Conservation (phyloP, 352 stramenopile genomes). For the Globisporangium recalcitrans region DNA sequence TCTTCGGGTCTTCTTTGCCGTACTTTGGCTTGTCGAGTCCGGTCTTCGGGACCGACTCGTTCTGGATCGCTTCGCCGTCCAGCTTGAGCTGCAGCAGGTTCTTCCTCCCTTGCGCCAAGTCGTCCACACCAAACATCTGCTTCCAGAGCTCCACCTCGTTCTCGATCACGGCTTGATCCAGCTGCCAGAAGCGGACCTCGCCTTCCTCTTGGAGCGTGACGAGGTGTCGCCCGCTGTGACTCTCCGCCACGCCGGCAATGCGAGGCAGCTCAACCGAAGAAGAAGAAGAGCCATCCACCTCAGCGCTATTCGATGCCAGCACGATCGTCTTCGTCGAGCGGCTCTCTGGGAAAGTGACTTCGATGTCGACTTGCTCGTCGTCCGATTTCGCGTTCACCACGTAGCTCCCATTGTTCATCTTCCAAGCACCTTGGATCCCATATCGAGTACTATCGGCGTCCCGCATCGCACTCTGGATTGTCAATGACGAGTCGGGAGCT, state of each 20-base stretch:
- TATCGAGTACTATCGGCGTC: slow-evolving; percentile 8
- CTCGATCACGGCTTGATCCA: slow-evolving; percentile 42
- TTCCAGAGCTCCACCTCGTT: slow-evolving; percentile 51
- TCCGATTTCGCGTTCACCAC: slow-evolving; percentile 25
- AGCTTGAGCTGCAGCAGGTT: slow-evolving; percentile 43
- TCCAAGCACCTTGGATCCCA: slow-evolving; percentile 29
- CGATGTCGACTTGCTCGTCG: slow-evolving; percentile 31
- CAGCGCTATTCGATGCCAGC: slow-evolving; percentile 14
- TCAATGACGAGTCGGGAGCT: background rate
- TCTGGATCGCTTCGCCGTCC: slow-evolving; percentile 29
- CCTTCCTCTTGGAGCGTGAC: slow-evolving; percentile 57
- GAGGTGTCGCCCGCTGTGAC: slow-evolving; percentile 34
- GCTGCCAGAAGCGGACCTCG: slow-evolving; percentile 53
- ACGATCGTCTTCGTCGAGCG: slow-evolving; percentile 41
- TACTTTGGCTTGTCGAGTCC: slow-evolving; percentile 84
- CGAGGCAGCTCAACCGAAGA: slow-evolving; percentile 17
- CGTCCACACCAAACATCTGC: slow-evolving; percentile 51
- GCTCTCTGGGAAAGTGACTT: slow-evolving; percentile 27
- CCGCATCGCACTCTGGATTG: slow-evolving; percentile 23
- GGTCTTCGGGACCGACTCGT: slow-evolving; percentile 58
- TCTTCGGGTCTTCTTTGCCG: slow-evolving; percentile 92
- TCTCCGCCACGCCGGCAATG: slow-evolving; percentile 31
- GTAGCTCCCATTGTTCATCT: slow-evolving; percentile 11
- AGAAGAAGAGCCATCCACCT: too few species aligned
- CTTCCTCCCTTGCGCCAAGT: slow-evolving; percentile 3